These are phyloP conservation scores for Pythium diclinum DNA, from an alignment of 352 stramenopile species.

Conservation along the genomic window DNA sequence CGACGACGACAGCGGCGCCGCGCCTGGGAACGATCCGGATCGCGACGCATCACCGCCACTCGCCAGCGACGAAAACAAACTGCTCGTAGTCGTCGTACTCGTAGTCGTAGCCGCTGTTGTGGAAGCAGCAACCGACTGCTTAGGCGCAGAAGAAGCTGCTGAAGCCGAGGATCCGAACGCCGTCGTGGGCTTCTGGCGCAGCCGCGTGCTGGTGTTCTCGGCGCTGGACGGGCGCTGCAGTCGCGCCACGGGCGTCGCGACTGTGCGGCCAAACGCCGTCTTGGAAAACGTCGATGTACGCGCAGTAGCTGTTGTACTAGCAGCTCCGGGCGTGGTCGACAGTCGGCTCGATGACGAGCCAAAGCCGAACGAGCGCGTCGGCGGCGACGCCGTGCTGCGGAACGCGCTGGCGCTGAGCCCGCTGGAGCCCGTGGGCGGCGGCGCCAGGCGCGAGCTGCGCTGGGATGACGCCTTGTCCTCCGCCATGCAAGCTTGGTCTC, in stretches of 20 bases:
- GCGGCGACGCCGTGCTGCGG: slow-evolving; percentile 7
- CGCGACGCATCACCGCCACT: slow-evolving; percentile 12
- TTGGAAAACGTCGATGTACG: slow-evolving; percentile 23
- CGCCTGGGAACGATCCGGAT: slow-evolving; percentile 5
- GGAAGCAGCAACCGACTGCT: neutral
- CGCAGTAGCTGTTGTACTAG: neutral
- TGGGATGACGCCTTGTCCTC: slow-evolving; percentile 20
- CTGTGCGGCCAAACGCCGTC: slow-evolving; percentile 21
- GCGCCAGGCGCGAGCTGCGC: slow-evolving; percentile 21
- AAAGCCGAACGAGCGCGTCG: slow-evolving; percentile 18
- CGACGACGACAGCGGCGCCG: neutral
- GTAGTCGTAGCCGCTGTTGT: neutral
- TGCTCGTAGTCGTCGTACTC: neutral
- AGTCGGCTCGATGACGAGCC: slow-evolving; percentile 14
- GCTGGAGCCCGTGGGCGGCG: slow-evolving; percentile 12
- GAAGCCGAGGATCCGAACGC: slow-evolving; percentile 6
- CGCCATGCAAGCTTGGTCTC: slow-evolving; percentile 8
- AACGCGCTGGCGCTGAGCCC: slow-evolving; percentile 1
- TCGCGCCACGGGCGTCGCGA: slow-evolving; percentile 6
- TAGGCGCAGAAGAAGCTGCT: slow-evolving; percentile 11
- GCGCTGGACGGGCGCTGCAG: slow-evolving; percentile 44
- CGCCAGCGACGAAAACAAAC: slow-evolving; percentile 19
- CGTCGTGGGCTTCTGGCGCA: slow-evolving; percentile 55
- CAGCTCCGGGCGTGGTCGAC: neutral
- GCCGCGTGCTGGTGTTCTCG: slow-evolving; percentile 32